phyloP scores from a whole-genome alignment of 352 stramenopile species.

The Phytophthora colocasiae region DNA sequence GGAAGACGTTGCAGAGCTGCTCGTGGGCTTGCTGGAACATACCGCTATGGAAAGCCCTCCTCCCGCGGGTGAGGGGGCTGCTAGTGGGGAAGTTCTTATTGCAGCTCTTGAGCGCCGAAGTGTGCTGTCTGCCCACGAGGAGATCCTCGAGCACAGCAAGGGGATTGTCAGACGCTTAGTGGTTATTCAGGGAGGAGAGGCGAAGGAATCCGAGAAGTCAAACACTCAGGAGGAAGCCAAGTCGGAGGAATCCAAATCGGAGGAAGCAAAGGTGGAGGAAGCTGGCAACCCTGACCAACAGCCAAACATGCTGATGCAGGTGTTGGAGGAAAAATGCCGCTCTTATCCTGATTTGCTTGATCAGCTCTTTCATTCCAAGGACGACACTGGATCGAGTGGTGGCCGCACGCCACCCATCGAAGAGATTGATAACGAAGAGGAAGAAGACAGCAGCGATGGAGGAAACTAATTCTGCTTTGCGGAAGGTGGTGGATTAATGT shows the following conservation, averaged over 20 bases:
- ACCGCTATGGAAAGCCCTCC: slow-evolving; percentile 47
- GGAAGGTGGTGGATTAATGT: slow-evolving; percentile 24
- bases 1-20: slow-evolving; percentile 58
- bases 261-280: slow-evolving; percentile 10
- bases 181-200: slow-evolving; percentile 39
- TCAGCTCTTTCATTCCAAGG: slow-evolving; percentile 61
- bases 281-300: background rate
- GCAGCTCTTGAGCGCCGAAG: slow-evolving; percentile 70
- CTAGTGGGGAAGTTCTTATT: slow-evolving; percentile 47
- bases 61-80: slow-evolving; percentile 24
- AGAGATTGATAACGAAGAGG: slow-evolving; percentile 31
- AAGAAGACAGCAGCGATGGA: slow-evolving; percentile 38
- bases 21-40: slow-evolving; percentile 62
- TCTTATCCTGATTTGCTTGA: slow-evolving; percentile 48
- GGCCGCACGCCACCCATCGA: slow-evolving; percentile 28
- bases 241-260: slow-evolving; percentile 3
- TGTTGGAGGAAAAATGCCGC: slow-evolving; percentile 68
- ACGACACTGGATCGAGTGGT: slow-evolving; percentile 48
- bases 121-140: slow-evolving; percentile 69
- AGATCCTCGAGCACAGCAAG: slow-evolving; percentile 77
- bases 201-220: slow-evolving; percentile 15
- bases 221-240: slow-evolving; percentile 14
- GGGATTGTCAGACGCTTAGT: slow-evolving; percentile 64
- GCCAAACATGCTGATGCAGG: slow-evolving; percentile 50
- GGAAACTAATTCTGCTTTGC: slow-evolving; percentile 19